Evolutionary conservation across 768 basidiomycete genomes (phyloP), one percentile per base, ranked within the genome.

Genomic region (Xerocomus brunneocitrinus): DNA sequence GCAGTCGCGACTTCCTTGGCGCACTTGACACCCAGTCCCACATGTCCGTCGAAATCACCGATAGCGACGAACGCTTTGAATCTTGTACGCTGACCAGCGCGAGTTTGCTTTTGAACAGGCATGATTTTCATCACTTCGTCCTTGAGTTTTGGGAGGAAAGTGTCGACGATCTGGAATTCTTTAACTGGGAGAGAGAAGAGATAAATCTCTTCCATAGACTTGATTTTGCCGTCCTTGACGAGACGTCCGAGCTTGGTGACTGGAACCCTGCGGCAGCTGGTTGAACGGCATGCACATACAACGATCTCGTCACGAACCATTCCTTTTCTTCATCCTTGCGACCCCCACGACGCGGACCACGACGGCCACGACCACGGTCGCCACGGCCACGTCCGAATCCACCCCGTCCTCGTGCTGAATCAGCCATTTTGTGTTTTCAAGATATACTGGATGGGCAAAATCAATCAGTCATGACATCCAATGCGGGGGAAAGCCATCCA

Each of bases 31-130:
- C 97, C 97, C 68, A 99, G 86, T 65, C 97, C 97, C 68, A 99
- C 95, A 72, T 98, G 97, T 53, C 97, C 95, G 67, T 98, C 94
- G 64, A 85, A 91, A 78, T 99, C 97, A 71, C 97, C 97, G 67
- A 99, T 97, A 56, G 97, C 97, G 66, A 98, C 97, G 76, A 98
- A 98, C 27, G 97, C 97, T 79, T 99, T 98, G 87, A 99, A 99
- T 59, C 97, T 90, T 56, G 97, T 99, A 64, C 97, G 91, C 76
- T 99, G 97, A 73, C 97, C 97, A 64, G 97, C 97, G 69, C 92
- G 94, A 57, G 97, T 99, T 76, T 99, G 97, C 77, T 99, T 99
- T 78, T 98, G 97, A 52, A 99, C 97, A 62, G 97, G 97, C 87
- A 94, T 94, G 72, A 99, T 98, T 74, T 95, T 95, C 97, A 99